Evolutionary conservation across 768 basidiomycete genomes (phyloP).

Genomic region (Russula virescens): DNA sequence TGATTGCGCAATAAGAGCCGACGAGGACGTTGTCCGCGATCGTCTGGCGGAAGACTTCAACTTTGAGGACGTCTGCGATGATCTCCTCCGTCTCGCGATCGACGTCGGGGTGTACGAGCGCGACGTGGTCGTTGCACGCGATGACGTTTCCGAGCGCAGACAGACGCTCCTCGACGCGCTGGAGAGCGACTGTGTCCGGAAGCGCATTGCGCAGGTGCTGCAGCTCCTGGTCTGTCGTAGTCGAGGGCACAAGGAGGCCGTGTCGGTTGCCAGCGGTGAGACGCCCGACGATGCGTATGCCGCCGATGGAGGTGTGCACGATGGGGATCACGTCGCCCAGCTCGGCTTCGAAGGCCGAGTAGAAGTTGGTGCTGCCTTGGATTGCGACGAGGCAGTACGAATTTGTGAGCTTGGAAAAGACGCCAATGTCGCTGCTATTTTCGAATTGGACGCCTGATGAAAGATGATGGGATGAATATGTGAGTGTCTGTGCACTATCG

Average conservation of each 20-base stretch:
- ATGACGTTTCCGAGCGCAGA: slow-evolving; percentile 98
- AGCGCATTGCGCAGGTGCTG: slow-evolving; percentile 96
- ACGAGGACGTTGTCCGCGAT: slow-evolving; percentile 96
- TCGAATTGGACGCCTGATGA: slow-evolving; percentile 85
- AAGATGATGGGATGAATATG: not conserved
- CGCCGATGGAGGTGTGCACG: slow-evolving; percentile 92
- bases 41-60: slow-evolving; percentile 98
- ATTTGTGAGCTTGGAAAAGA: slow-evolving; percentile 97
- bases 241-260: slow-evolving; percentile 91
- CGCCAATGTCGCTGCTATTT: slow-evolving; percentile 92
- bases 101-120: slow-evolving; percentile 95
- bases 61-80: slow-evolving; percentile 98
- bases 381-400: slow-evolving; percentile 93
- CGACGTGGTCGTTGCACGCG: slow-evolving; percentile 97
- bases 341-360: slow-evolving; percentile 95
- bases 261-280: slow-evolving; percentile 97
- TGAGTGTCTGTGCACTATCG: not conserved
- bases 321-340: slow-evolving; percentile 90
- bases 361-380: slow-evolving; percentile 95
- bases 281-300: slow-evolving; percentile 90
- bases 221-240: slow-evolving; percentile 96
- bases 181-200: slow-evolving; percentile 89
- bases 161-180: slow-evolving; percentile 94
- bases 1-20: slow-evolving; percentile 91
- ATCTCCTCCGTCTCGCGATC: slow-evolving; percentile 99